Conservation (phyloP, 768 basidiomycete species). For the Macrolepiota fuliginosa region DNA sequence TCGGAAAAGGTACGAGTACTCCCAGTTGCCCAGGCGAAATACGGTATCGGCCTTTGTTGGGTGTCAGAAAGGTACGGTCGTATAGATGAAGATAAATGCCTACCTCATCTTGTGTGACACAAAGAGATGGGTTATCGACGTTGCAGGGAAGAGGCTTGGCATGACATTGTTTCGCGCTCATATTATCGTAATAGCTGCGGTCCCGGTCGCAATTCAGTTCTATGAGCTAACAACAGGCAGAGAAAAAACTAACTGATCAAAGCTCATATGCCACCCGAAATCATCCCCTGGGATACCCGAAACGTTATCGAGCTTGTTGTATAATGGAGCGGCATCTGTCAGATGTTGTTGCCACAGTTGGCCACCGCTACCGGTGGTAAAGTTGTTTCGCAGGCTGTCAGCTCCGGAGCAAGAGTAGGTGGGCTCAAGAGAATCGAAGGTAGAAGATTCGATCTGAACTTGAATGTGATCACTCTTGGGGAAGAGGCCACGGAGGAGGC, state of each 20-base stretch:
- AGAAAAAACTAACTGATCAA: slow-evolving; percentile 41
- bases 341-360: slow-evolving; percentile 42
- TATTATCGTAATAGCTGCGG: slow-evolving; percentile 48
- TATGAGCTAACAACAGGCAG: neutral
- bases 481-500: slow-evolving; percentile 43
- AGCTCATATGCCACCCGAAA: slow-evolving; percentile 48
- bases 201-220: neutral
- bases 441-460: slow-evolving; percentile 36
- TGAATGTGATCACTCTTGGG: slow-evolving; percentile 31
- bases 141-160: slow-evolving; percentile 43
- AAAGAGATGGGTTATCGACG: slow-evolving; percentile 38
- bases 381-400: slow-evolving; percentile 27
- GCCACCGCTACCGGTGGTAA: slow-evolving; percentile 36
- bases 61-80: neutral
- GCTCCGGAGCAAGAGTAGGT: slow-evolving; percentile 40
- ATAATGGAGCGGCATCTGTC: slow-evolving; percentile 32
- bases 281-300: slow-evolving; percentile 39
- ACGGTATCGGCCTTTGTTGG: slow-evolving; percentile 41
- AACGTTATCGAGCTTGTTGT: slow-evolving; percentile 38
- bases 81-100: neutral
- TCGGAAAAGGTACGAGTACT: slow-evolving; percentile 52
- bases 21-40: slow-evolving; percentile 58
- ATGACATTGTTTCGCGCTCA: slow-evolving; percentile 51
- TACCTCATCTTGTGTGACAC: slow-evolving; percentile 42
- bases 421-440: slow-evolving; percentile 48